Conservation (phyloP, 2,329 filamentous ascomycete genomes). For the Parastagonospora nodorum region DNA sequence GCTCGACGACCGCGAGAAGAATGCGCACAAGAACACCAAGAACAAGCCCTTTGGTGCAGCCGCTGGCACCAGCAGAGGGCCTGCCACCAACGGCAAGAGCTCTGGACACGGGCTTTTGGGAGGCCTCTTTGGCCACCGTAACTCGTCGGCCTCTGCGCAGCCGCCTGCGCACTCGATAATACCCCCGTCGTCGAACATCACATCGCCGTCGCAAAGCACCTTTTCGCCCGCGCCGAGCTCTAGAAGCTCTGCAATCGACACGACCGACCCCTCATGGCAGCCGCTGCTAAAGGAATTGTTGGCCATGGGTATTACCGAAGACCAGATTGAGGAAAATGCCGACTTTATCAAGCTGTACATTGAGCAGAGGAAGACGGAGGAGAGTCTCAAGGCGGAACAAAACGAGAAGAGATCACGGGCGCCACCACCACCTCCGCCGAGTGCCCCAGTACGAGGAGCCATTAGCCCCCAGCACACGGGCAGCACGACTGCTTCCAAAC, state of each 20-base stretch:
- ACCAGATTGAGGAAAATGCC: slow-evolving; percentile 69
- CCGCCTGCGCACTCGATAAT: slow-evolving; percentile 55
- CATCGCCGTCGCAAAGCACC: slow-evolving; percentile 43
- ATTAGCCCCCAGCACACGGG: slow-evolving; percentile 68
- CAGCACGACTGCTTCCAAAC: slow-evolving; percentile 53
- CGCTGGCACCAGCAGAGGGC: slow-evolving; percentile 25
- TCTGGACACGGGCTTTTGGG: slow-evolving; percentile 51
- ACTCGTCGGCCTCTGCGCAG: slow-evolving; percentile 48
- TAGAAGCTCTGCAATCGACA: slow-evolving; percentile 59
- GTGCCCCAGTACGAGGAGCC: slow-evolving; percentile 48
- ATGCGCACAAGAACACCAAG: slow-evolving; percentile 85
- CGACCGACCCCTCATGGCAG: slow-evolving; percentile 66
- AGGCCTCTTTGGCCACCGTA: slow-evolving; percentile 57
- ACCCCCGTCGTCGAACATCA: slow-evolving; percentile 47
- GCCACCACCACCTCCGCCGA: slow-evolving; percentile 64
- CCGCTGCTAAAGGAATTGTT: slow-evolving; percentile 65
- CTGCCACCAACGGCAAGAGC: slow-evolving; percentile 36
- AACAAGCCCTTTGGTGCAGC: slow-evolving; percentile 70
- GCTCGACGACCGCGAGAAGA: slow-evolving; percentile 94
- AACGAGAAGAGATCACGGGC: slow-evolving; percentile 58
- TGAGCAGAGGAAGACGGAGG: slow-evolving; percentile 64
- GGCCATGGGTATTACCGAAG: slow-evolving; percentile 70
- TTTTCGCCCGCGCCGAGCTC: slow-evolving; percentile 42
- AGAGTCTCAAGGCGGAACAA: slow-evolving; percentile 51
- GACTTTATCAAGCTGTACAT: slow-evolving; percentile 73